Base-by-base conservation (phyloP, 1,284 basidiomycete species). In the Hymenochaete sp. region DNA sequence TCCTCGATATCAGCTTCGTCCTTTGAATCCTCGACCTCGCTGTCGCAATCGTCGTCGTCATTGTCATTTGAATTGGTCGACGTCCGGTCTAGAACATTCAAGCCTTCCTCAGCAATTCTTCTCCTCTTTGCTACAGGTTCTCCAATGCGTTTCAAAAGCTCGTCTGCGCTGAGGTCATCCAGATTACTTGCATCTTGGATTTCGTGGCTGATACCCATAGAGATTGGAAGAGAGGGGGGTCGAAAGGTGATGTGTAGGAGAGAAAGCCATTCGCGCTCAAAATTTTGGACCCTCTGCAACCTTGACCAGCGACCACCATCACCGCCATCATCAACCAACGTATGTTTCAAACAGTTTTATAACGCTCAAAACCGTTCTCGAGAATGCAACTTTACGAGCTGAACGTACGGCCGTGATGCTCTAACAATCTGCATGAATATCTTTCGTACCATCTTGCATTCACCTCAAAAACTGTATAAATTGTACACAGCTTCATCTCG, bases 61-160 rank as follows among this genome's bases (percentile, higher is more conserved):
- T 43, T 35, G 28, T 38, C 47, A 9, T 47, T 47, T 1, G n/a
- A 24, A 6, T 26, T 24, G 9, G 19, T 36, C 39, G 25, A 22
- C 18, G 14, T 41, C 44, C 10, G 14, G 11, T 14, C 19, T 26
- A 11, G n/a, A n/a, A n/a, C n/a, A n/a, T n/a, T n/a, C n/a, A n/a
- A n/a, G n/a, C 49, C 52, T 1, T 47, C 45, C 13, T 48, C 45
- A 4, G 37, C 35, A 10, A 50, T 37, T 31, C 53, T 53, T 4
- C 56, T 47, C 25, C 52, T 50, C 50, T 64, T 65, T 21, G 56
- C 51, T 24, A 41, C 52, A 22, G 59, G 60, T 4, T 57, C 59
- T 39, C 68, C 66, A 37, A 65, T 60, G 52, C 57, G 55, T 11
- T 61, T 62, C 56, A 67, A 53, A 10, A 68, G 57, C 25, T 67